phyloP scores from a whole-genome alignment of 2,329 filamentous ascomycete species.

The Sarocladiaceae sp. region DNA sequence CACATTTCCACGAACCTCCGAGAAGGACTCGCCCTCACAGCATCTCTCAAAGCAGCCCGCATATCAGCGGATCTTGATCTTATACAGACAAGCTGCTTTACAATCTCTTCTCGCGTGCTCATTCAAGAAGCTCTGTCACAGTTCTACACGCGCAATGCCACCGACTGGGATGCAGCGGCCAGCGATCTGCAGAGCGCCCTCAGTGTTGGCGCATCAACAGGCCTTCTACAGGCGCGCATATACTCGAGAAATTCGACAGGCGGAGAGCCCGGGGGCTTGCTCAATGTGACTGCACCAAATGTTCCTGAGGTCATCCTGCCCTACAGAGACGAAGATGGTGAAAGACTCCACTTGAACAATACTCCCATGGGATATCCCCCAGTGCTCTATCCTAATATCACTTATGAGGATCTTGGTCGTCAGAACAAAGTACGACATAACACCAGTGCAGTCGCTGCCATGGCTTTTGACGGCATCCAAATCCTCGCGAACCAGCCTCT shows the following conservation, averaged over 20 bases:
- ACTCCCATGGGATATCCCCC: slow-evolving; percentile 64
- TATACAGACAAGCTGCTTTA: slow-evolving; percentile 69
- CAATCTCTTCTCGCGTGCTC: slow-evolving; percentile 64
- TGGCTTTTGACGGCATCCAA: slow-evolving; percentile 45
- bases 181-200: slow-evolving; percentile 71
- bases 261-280: slow-evolving; percentile 43
- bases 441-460: slow-evolving; percentile 39
- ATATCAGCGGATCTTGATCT: slow-evolving; percentile 75
- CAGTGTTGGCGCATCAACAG: slow-evolving; percentile 49
- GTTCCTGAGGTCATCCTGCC: slow-evolving; percentile 56
- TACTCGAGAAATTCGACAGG: slow-evolving; percentile 66
- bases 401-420: slow-evolving; percentile 47
- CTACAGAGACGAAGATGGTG: slow-evolving; percentile 51
- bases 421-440: slow-evolving; percentile 36
- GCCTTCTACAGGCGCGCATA: slow-evolving; percentile 67
- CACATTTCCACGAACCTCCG: slow-evolving; percentile 50
- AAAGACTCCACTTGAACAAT: slow-evolving; percentile 57
- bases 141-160: slow-evolving; percentile 52
- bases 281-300: slow-evolving; percentile 58
- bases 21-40: slow-evolving; percentile 68
- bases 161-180: slow-evolving; percentile 57
- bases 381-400: slow-evolving; percentile 73
- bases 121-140: slow-evolving; percentile 48
- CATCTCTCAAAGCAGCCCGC: slow-evolving; percentile 81
- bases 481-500: slow-evolving; percentile 52